phyloP scores from a whole-genome alignment of 2,329 filamentous ascomycete species.

The Arachnopeziza araneosa region DNA sequence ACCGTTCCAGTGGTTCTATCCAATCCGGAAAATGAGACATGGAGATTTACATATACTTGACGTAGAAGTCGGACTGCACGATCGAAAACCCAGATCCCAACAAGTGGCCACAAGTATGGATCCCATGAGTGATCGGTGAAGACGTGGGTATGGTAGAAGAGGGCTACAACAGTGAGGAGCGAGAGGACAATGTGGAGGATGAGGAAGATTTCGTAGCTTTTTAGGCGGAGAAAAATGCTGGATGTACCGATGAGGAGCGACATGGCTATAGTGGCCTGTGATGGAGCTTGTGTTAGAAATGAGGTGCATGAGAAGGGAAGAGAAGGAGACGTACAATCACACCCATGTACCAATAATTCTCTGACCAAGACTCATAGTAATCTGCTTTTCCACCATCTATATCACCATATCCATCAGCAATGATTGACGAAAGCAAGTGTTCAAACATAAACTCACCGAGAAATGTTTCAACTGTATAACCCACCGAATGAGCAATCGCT shows the following conservation, averaged over 20 bases:
- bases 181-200: slow-evolving; percentile 48
- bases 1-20: neutral
- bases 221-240: slow-evolving; percentile 28
- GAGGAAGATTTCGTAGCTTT: slow-evolving; percentile 45
- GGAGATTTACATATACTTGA: slow-evolving; percentile 37
- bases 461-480: slow-evolving; percentile 41
- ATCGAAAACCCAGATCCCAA: slow-evolving; percentile 44
- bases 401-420: neutral
- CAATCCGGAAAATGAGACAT: slow-evolving; percentile 29
- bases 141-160: slow-evolving; percentile 34
- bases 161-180: slow-evolving; percentile 38
- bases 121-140: slow-evolving; percentile 33
- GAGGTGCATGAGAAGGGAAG: neutral
- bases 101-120: slow-evolving; percentile 44
- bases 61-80: slow-evolving; percentile 39
- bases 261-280: slow-evolving; percentile 34
- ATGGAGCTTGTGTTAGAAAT: neutral
- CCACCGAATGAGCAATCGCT: slow-evolving; percentile 56
- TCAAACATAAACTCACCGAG: slow-evolving; percentile 32
- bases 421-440: slow-evolving; percentile 10
- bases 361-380: neutral
- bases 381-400: neutral
- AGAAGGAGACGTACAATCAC: neutral
- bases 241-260: slow-evolving; percentile 38
- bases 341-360: neutral